Base-by-base conservation (phyloP, 306 rosid genomes). In the Herpetospermum pedunculosum region DNA sequence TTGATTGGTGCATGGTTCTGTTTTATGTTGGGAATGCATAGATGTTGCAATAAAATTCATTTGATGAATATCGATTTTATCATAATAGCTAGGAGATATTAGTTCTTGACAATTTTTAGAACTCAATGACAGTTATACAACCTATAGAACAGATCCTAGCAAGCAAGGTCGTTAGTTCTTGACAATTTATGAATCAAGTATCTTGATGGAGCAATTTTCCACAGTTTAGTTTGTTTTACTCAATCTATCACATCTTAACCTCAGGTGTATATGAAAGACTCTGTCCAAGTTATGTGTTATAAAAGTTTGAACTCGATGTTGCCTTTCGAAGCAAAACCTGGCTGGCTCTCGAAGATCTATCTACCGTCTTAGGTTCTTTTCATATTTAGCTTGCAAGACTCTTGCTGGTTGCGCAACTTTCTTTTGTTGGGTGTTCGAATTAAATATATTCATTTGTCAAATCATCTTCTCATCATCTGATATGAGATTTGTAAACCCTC, bases 261-360 rank as follows among this genome's bases (percentile, higher is more conserved):
- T 69, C 38, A 44, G 19, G 55, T 69, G 70, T 40, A 37, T 67
- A 41, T 25, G 52, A 41, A 38, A 67, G 72, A 67, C 21, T 67
- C 52, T 67, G n/a, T 67, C 52, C 72, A 41, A 67, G 72, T 67
- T 38, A 40, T 67, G 54, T 69, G 55, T 43, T 69, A 41, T 69
- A 69, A 26, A 44, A 69, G 53, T 13, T 44, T 25, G 38, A 14
- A 25, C 54, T 69, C 19, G 14, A 44, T 69, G 30, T 43, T 69
- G 25, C 37, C 37, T 69, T 12, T 65, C 0, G 34, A 40, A 65
- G 55, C 40, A 16, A 44, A 44, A 44, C 19, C 40, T 0, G 54
- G 32, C 55, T 43, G 52, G 54, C 38, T 44, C 38, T 0, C 0
- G 40, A 69, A 44, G 73, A 69, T 43, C 73, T 69, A 32, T 41